Conservation (phyloP, 225 moss, liverwort and hornwort genomes). For the Lunularia cruciata region DNA sequence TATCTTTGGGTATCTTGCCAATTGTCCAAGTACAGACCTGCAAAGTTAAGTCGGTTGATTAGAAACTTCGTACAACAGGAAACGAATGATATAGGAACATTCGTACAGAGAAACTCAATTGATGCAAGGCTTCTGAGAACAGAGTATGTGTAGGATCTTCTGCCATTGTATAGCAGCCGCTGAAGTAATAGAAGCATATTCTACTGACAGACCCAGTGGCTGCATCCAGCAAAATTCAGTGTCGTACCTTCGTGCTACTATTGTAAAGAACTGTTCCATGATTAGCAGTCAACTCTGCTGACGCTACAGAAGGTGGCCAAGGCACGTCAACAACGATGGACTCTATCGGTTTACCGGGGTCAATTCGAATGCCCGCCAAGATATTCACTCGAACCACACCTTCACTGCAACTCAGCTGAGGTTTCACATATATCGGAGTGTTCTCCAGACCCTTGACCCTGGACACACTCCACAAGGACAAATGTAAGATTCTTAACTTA, state of each 20-base stretch:
- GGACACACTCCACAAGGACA: constrained; percentile 14
- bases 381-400: constrained; percentile 82
- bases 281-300: constrained; percentile 79
- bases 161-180: too few species aligned
- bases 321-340: constrained; percentile 73
- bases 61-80: too few species aligned
- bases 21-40: constrained; percentile 88
- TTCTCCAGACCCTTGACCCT: constrained; percentile 88
- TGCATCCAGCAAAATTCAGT: too few species aligned
- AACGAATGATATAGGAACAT: too few species aligned
- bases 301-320: constrained; percentile 73
- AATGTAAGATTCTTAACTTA: too few species aligned
- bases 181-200: too few species aligned
- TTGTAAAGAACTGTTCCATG: constrained; percentile 76
- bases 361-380: constrained; percentile 81
- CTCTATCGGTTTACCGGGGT: constrained; percentile 88
- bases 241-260: constrained; percentile 67
- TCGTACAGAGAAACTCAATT: too few species aligned
- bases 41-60: constrained; percentile 3
- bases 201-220: too few species aligned
- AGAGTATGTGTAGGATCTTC: too few species aligned
- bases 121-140: too few species aligned
- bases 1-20: constrained; percentile 92
- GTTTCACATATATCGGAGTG: constrained; percentile 89
- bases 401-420: constrained; percentile 79